phyloP scores from a whole-genome alignment of 2,329 filamentous ascomycete genomes.

The Zelopaecilomyces penicillatus region DNA sequence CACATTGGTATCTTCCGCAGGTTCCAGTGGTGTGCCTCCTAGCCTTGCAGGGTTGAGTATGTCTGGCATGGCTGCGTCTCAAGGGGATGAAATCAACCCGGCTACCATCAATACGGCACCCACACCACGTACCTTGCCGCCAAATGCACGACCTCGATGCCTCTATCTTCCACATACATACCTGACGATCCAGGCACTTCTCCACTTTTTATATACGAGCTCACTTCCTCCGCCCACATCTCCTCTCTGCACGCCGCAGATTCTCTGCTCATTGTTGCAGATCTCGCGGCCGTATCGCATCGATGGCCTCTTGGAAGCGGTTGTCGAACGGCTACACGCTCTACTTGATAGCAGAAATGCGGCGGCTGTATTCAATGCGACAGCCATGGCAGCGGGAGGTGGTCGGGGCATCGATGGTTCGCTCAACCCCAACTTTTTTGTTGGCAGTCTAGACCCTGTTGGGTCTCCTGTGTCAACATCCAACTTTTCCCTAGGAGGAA shows the following conservation, averaged over 20 bases:
- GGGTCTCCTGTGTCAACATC: conserved; percentile 24
- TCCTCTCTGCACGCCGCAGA: conserved; percentile 82
- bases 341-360: conserved; percentile 89
- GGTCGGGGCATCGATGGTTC: conserved; percentile 70
- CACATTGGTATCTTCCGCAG: conserved; percentile 29
- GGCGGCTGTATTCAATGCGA: conserved; percentile 94
- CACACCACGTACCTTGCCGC: conserved; percentile 48
- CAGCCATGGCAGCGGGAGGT: conserved; percentile 93
- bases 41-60: conserved; percentile 38
- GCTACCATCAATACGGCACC: conserved; percentile 44
- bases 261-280: conserved; percentile 89
- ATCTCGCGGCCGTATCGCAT: conserved; percentile 88
- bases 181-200: conserved; percentile 78
- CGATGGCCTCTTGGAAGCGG: conserved; percentile 84
- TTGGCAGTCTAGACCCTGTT: conserved; percentile 38
- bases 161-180: conserved; percentile 90
- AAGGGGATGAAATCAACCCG: conserved; percentile 34
- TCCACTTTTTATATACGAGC: conserved; percentile 91
- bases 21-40: conserved; percentile 29
- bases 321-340: conserved; percentile 82
- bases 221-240: conserved; percentile 70
- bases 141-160: conserved; percentile 66
- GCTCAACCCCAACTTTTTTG: conserved; percentile 55
- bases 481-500: conserved; percentile 25
- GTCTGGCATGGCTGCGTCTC: conserved; percentile 23